A percentile compares a stretch with the other conserved stretches of the same genome.
phyloP scores from a whole-genome alignment of 352 stramenopile genomes.

The Globisporangium takayamanum region DNA sequence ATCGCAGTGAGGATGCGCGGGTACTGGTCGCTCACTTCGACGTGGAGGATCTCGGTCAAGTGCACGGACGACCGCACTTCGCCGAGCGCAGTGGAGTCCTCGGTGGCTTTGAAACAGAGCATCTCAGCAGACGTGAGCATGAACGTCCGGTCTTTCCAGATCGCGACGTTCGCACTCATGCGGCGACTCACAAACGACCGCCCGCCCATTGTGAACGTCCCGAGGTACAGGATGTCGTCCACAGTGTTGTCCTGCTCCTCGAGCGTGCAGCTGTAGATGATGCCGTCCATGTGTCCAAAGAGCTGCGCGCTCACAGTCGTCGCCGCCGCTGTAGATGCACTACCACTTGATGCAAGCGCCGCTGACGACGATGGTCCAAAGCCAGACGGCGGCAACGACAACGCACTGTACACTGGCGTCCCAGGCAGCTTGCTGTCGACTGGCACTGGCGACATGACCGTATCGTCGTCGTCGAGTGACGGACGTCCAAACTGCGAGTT shows the following conservation, averaged over 20 bases:
- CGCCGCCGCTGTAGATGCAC: not conserved
- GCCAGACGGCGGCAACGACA: not conserved
- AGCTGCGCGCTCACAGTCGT: slow-evolving; percentile 12
- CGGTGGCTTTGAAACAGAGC: slow-evolving; percentile 64
- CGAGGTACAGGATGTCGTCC: slow-evolving; percentile 70
- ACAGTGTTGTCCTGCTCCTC: slow-evolving; percentile 77
- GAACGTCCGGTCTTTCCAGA: slow-evolving; percentile 77
- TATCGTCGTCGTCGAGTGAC: slow-evolving; percentile 21
- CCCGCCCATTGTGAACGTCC: slow-evolving; percentile 75
- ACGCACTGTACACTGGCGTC: slow-evolving; percentile 1
- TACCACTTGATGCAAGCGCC: not conserved
- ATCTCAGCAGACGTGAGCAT: slow-evolving; percentile 74
- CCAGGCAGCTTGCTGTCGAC: slow-evolving; percentile 13
- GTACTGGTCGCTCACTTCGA: slow-evolving; percentile 67
- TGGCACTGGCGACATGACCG: slow-evolving; percentile 19
- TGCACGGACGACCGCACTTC: slow-evolving; percentile 66
- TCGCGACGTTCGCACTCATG: slow-evolving; percentile 65
- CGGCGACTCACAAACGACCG: slow-evolving; percentile 56
- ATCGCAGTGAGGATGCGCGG: slow-evolving; percentile 67
- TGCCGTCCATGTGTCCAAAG: slow-evolving; percentile 38
- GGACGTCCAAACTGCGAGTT: slow-evolving; percentile 16
- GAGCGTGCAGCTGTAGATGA: slow-evolving; percentile 67
- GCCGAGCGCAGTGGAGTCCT: slow-evolving; percentile 41
- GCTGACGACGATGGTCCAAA: slow-evolving; percentile 3
- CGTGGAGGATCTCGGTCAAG: slow-evolving; percentile 72